These are phyloP conservation scores for Scleromitrula shiraiana DNA, from an alignment of 2,329 filamentous ascomycete species.

Conservation along the genomic window DNA sequence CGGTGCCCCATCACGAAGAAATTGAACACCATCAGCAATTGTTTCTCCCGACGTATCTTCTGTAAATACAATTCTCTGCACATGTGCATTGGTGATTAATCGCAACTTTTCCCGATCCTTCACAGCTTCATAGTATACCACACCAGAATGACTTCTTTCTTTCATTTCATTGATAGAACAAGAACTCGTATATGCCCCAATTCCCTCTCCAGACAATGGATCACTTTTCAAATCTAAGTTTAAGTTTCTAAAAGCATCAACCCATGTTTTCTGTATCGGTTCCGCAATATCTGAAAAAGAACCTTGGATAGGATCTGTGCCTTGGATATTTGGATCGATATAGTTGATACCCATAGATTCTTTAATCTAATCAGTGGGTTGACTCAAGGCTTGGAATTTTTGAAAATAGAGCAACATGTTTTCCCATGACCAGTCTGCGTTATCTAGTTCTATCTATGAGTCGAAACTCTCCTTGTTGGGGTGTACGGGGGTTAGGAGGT, in stretches of 20 bases:
- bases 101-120: background rate
- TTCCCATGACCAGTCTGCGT: no score
- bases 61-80: background rate
- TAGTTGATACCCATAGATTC: no score
- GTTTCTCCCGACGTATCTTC: background rate
- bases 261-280: background rate
- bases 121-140: background rate
- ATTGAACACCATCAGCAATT: background rate
- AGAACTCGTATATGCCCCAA: background rate
- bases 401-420: no score
- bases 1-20: constrained; percentile 15
- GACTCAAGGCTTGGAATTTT: no score
- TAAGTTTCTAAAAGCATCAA: background rate
- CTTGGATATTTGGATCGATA: background rate
- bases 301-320: background rate
- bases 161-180: background rate
- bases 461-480: no score
- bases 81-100: background rate
- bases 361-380: no score
- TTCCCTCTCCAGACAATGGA: background rate
- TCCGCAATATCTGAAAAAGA: background rate
- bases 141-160: background rate
- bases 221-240: background rate
- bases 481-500: no score
- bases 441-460: no score